Evolutionary conservation across 306 rosid species (phyloP).

Genomic region (Pyrus betulifolia): DNA sequence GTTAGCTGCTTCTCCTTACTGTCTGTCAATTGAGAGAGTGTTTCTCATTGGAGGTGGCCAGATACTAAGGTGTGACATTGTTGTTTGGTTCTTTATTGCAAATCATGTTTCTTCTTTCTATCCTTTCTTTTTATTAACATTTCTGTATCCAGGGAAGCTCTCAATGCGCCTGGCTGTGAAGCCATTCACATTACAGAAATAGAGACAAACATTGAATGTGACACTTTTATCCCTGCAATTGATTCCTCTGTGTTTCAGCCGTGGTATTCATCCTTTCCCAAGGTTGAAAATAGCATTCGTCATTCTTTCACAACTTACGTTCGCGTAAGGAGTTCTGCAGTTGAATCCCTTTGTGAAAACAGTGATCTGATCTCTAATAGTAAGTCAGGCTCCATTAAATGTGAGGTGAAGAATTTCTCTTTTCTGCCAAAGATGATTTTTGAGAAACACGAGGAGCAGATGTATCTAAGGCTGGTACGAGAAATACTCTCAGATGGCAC

Average conservation of each 20-base stretch:
- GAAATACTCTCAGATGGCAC: conserved; percentile 77
- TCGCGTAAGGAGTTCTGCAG: conserved; percentile 63
- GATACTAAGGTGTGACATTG: conserved; percentile 51
- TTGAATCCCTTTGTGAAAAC: conserved; percentile 36
- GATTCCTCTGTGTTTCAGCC: conserved; percentile 74
- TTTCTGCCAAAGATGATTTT: conserved; percentile 81
- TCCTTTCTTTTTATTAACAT: conserved; percentile 6
- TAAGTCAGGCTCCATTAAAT: conserved; percentile 30
- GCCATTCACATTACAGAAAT: conserved; percentile 85
- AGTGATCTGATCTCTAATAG: conserved; percentile 28
- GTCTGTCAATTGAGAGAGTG: conserved; percentile 87
- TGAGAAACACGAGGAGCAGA: conserved; percentile 79
- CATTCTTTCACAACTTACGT: conserved; percentile 67
- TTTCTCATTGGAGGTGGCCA: conserved; percentile 89
- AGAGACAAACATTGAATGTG: conserved; percentile 67
- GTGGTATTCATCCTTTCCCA: conserved; percentile 87
- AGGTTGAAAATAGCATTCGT: conserved; percentile 61
- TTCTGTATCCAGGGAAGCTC: conserved; percentile 65
- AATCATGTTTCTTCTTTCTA: conserved; percentile 2
- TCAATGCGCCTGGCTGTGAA: conserved; percentile 84
- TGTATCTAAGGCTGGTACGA: conserved; percentile 68
- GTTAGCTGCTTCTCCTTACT: conserved; percentile 84
- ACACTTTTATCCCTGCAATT: conserved; percentile 64
- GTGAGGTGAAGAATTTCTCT: conserved; percentile 65
- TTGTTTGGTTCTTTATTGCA: conserved; percentile 4